These are phyloP conservation scores for Salvia miltiorrhiza DNA, from an alignment of 257 asterid species.

Conservation along the genomic window DNA sequence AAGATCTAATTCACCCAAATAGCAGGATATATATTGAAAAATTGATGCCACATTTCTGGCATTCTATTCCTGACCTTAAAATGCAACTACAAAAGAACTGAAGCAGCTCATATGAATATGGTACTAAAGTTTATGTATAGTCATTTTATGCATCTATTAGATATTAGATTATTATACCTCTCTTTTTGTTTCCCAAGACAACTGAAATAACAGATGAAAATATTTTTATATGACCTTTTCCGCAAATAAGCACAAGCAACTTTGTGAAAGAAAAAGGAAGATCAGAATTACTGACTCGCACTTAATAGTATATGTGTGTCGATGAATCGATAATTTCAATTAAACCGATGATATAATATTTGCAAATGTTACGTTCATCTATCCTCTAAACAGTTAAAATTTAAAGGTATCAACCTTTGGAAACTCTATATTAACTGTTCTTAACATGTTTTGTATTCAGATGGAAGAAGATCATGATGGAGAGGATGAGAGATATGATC, in stretches of 20 bases:
- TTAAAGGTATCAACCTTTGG: background rate
- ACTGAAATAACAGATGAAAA: background rate
- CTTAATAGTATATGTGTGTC: background rate
- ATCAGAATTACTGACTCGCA: background rate
- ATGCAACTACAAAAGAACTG: background rate
- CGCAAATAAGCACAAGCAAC: background rate
- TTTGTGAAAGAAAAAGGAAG: background rate
- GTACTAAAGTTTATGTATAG: background rate
- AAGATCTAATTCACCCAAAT: background rate
- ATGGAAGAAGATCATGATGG: slow-evolving; percentile 48
- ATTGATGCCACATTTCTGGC: background rate
- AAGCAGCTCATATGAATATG: background rate
- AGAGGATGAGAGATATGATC: slow-evolving; percentile 46
- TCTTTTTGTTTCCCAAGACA: background rate
- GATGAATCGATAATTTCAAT: background rate
- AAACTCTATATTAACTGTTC: background rate
- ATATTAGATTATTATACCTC: background rate
- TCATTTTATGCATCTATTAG: background rate
- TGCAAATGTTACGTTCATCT: background rate
- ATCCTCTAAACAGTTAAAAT: background rate
- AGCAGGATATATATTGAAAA: background rate
- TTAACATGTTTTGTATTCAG: slow-evolving; percentile 26
- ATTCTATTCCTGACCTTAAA: background rate
- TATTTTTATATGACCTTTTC: background rate
- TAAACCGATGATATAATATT: background rate